phyloP scores from a whole-genome alignment of 148 eudicot species.

The Pharnaceum exiguum region DNA sequence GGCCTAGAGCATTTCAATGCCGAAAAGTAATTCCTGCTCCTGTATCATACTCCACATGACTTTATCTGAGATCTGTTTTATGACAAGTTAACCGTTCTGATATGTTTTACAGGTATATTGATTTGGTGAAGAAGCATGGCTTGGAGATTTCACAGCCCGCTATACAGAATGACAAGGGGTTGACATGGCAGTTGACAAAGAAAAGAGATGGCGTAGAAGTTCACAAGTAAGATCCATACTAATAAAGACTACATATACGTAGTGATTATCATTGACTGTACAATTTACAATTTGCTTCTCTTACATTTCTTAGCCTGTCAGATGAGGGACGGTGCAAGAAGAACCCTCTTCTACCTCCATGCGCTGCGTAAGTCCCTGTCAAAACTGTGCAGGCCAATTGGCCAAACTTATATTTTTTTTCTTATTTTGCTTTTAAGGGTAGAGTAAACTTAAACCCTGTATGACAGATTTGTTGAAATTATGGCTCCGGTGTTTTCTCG shows the following conservation, averaged over 20 bases:
- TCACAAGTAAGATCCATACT: slow-evolving; percentile 51
- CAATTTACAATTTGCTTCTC: neutral
- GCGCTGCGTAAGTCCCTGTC: slow-evolving; percentile 93
- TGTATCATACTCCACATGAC: neutral
- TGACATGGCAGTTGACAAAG: slow-evolving; percentile 91
- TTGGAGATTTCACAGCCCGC: slow-evolving; percentile 93
- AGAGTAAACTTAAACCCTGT: neutral
- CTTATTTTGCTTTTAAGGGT: neutral
- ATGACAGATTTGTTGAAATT: slow-evolving; percentile 78
- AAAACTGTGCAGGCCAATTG: neutral
- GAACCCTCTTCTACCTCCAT: slow-evolving; percentile 79
- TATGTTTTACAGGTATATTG: slow-evolving; percentile 51
- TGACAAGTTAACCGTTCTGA: neutral
- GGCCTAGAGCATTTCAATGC: slow-evolving; percentile 70
- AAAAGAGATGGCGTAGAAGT: slow-evolving; percentile 62
- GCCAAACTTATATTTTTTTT: slow-evolving; percentile 3
- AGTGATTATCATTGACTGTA: neutral
- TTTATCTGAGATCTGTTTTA: neutral
- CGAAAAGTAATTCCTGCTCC: slow-evolving; percentile 36
- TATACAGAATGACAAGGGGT: slow-evolving; percentile 52
- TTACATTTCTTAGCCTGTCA: slow-evolving; percentile 40
- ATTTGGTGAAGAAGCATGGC: slow-evolving; percentile 61
- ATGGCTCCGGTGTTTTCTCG: slow-evolving; percentile 94
- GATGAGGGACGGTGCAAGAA: slow-evolving; percentile 80
- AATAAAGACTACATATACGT: neutral